Evolutionary conservation across 1,139 yeast species (phyloP), one percentile per base, ranked within the genome.

Genomic region (Lodderomyces elongisporus): DNA sequence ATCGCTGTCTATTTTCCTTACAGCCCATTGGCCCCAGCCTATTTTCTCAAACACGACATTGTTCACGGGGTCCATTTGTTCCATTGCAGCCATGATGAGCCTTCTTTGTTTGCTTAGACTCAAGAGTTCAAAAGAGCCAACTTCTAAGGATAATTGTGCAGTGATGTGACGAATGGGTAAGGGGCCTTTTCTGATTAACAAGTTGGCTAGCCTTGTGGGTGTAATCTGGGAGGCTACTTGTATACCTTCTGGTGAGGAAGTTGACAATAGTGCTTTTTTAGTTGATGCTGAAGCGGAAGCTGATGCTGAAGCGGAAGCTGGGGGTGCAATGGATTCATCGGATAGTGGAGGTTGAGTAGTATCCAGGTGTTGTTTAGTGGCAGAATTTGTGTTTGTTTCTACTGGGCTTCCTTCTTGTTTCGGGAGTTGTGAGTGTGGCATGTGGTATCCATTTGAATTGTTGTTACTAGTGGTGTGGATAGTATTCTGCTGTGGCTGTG

Each of bases 21-120:
- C 94, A 17, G 89, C 87, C 97, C 97, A 89, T 52, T 91, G 93
- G 39, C 97, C 97, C 97, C 97, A 89, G 17, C 96, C 96, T 27
- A 88, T 88, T 62, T 89, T 89, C 49, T 87, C 95, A 62, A 89
- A 89, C 14, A 83, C 76, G 26, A 79, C 78, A 38, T 70, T 67
- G 38, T 80, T 75, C 17, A 65, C 68, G 4, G 74, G 61, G 52
- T 80, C 93, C 2, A 52, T 48, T 41, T 65, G 72, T 48, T 87
- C 96, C 62, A 89, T 74, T 25, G 91, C 94, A 5, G 88, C 79
- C 81, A 88, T 88, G 25, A 89, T 88, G 39, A 89, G 70, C 40
- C 96, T 69, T 51, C 97, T 74, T 60, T 89, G 96, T 51, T 89
- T 89, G 13, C 95, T 84, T 21, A 87, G 69, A 4, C 94, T 83